Evolutionary conservation across 1,284 basidiomycete species (phyloP), one percentile per base, ranked within the genome.

Genomic region (Inonotus hispidus): DNA sequence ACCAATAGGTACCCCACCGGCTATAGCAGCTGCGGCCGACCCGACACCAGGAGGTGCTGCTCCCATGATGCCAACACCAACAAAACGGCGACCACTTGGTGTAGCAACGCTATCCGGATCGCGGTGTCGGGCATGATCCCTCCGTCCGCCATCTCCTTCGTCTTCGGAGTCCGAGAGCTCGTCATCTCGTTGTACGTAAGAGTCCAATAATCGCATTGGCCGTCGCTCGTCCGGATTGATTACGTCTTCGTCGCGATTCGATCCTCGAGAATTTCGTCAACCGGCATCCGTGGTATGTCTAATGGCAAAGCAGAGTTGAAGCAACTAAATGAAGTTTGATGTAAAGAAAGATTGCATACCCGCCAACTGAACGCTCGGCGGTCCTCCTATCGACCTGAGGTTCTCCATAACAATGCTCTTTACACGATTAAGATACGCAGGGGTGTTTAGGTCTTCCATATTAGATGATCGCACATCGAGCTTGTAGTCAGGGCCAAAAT

Each of bases 401-500:
- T 96, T 90, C 68, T 98, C 94, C 74, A 98, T 86, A 3, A 98
- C 92, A 56, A 95, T 93, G 59, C 86, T 83, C 72, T 93, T 95
- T 64, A 98, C 87, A 63, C 96, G 93, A 59, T 97, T 92, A 54
- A 99, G 80, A 71, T 99, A 99, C 66, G 92, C 90, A 8, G 84
- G 84, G 1, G 93, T 93, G 71, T 99, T 99, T 76, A 96, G 79
- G 70, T 99, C 95, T 67, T 98, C 94, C 71, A 95, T 93, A 72
- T 99, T 99, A 35, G 93, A 96, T 3, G 95, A 80, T 66, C 91
- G 91, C 27, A 99, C 97, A 70, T 99, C 95, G n/a, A 99, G 82
- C 69, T 94, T 87, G 70, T 99, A 98, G 69, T 97, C 93, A 0
- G 97, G 97, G 0, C 97, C 97, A 73, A 98, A 99, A 75, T 99